A percentile compares a stretch with the other conserved stretches of the same genome.
phyloP scores from a whole-genome alignment of 768 basidiomycete genomes.

The Cyclocybe aegerita region DNA sequence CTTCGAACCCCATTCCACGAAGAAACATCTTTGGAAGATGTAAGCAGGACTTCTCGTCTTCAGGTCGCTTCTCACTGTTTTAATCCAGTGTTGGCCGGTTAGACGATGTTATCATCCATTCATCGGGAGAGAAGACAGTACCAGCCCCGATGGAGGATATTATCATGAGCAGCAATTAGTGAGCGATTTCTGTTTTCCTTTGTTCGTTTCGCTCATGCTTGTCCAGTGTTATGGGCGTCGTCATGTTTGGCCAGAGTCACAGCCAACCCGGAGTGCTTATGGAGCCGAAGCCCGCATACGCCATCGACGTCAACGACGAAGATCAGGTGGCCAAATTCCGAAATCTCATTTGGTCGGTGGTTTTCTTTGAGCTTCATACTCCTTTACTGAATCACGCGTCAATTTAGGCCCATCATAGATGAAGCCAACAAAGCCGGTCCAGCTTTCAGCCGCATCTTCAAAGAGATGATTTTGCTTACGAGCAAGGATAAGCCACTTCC shows the following conservation, averaged over 20 bases:
- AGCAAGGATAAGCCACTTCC: conserved; percentile 34
- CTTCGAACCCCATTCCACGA: conserved; percentile 41
- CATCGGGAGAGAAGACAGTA: conserved; percentile 34
- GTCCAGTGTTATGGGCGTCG: conserved; percentile 21
- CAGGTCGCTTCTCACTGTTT: background rate
- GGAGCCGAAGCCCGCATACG: conserved; percentile 20
- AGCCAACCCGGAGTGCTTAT: conserved; percentile 30
- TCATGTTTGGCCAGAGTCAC: conserved; percentile 43
- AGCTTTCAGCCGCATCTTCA: conserved; percentile 43
- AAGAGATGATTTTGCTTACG: conserved; percentile 50
- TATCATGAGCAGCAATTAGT: conserved; percentile 22
- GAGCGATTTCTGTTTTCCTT: conserved; percentile 1
- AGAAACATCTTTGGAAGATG: conserved; percentile 42
- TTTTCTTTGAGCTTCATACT: too few species aligned
- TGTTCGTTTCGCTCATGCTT: too few species aligned
- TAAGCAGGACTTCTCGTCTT: conserved; percentile 14
- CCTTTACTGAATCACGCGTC: background rate
- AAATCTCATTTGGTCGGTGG: conserved; percentile 36
- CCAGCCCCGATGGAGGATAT: conserved; percentile 31
- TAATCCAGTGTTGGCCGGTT: conserved; percentile 36
- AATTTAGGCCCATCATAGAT: conserved; percentile 34
- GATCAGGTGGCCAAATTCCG: conserved; percentile 24
- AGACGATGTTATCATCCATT: conserved; percentile 35
- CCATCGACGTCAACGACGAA: conserved; percentile 23
- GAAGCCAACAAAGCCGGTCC: conserved; percentile 44